These are phyloP conservation scores for Notholithocarpus densiflorus DNA, from an alignment of 306 rosid species.

Conservation along the genomic window DNA sequence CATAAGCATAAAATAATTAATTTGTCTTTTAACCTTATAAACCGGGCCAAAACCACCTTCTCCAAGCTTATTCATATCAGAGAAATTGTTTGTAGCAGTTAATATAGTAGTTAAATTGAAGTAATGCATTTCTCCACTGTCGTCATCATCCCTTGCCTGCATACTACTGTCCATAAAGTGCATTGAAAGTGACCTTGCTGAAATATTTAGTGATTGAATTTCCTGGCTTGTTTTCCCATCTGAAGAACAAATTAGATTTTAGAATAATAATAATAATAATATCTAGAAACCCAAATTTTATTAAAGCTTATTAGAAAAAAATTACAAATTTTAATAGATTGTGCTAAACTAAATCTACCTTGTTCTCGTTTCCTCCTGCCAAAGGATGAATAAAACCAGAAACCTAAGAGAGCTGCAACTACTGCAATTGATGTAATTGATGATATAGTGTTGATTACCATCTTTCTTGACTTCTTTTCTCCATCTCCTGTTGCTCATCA, in stretches of 20 bases:
- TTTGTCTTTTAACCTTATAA: conserved; percentile 30
- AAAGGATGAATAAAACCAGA: not conserved
- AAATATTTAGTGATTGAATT: conserved; percentile 4
- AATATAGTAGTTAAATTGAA: conserved; percentile 27
- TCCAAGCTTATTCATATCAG: conserved; percentile 36
- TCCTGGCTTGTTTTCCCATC: conserved; percentile 8
- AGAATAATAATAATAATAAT: not conserved
- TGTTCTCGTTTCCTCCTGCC: conserved; percentile 7
- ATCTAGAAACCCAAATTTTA: not conserved
- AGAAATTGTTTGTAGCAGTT: conserved; percentile 36
- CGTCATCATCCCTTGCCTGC: conserved; percentile 12
- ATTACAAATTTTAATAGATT: not conserved
- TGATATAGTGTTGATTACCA: not conserved
- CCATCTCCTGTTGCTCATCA: not conserved
- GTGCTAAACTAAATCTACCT: not conserved
- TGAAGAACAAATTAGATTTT: not conserved
- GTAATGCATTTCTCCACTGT: conserved; percentile 26
- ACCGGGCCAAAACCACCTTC: conserved; percentile 49
- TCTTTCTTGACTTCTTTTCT: not conserved
- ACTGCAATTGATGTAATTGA: conserved; percentile 1
- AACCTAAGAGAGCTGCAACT: conserved; percentile 10
- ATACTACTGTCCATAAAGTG: not conserved
- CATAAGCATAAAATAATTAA: not conserved
- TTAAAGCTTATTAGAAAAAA: too few species aligned
- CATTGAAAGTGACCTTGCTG: not conserved